These are phyloP conservation scores for Cymbomonas tetramitiformis DNA, from an alignment of 139 green algal species.

Conservation along the genomic window DNA sequence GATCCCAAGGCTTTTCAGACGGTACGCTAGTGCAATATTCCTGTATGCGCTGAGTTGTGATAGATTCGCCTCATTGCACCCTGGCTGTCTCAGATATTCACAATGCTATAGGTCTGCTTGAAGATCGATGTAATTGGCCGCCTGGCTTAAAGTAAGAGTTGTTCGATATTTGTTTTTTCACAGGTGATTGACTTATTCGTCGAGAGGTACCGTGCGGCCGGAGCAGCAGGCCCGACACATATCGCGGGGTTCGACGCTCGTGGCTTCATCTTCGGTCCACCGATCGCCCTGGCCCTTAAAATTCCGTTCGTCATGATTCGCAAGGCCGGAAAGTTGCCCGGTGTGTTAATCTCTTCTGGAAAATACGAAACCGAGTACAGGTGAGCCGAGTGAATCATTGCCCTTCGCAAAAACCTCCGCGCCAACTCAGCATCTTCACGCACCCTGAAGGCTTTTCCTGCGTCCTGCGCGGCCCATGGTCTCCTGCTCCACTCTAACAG, in stretches of 20 bases:
- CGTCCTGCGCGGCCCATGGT: too few species aligned
- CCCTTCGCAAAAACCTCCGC: too few species aligned
- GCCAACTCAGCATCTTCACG: too few species aligned
- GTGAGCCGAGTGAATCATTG: neutral
- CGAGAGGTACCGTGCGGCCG: neutral
- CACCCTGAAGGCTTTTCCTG: too few species aligned
- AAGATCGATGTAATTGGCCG: conserved; percentile 71
- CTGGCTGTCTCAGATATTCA: conserved; percentile 69
- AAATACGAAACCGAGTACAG: conserved; percentile 26
- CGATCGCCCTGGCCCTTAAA: conserved; percentile 69
- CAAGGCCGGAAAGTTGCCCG: conserved; percentile 94
- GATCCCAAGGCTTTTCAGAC: conserved; percentile 50
- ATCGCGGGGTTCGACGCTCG: conserved; percentile 84
- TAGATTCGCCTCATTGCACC: too few species aligned
- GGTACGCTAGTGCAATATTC: too few species aligned
- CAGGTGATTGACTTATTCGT: conserved; percentile 7
- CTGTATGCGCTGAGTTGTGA: too few species aligned
- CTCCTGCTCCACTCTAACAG: too few species aligned
- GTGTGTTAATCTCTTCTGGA: conserved; percentile 19
- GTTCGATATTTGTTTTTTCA: neutral
- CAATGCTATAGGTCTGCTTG: conserved; percentile 52
- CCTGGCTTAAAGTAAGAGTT: conserved; percentile 44
- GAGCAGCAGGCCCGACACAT: neutral
- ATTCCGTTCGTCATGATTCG: conserved; percentile 80
- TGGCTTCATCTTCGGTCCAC: conserved; percentile 92